Evolutionary conservation across 2,329 filamentous ascomycete species (phyloP).

Genomic region (Aspergillus terreus): DNA sequence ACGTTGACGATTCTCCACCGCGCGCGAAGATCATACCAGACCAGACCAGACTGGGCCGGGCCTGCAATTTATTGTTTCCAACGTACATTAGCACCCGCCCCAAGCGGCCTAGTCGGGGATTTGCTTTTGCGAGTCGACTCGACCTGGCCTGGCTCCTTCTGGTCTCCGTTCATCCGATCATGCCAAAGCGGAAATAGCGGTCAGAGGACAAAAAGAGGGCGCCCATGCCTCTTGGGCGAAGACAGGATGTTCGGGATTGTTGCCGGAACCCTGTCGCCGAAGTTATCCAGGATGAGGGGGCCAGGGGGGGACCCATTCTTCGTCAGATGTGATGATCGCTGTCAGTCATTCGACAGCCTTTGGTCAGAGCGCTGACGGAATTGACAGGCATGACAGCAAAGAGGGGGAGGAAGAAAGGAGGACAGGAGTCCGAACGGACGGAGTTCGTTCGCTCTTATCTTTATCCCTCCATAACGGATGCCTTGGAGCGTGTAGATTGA

Average conservation of each 20-base stretch:
- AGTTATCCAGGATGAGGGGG: background rate
- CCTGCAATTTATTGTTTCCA: constrained; percentile 2
- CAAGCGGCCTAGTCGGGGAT: background rate
- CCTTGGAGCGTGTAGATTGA: too few species aligned
- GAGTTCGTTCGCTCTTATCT: too few species aligned
- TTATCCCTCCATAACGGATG: too few species aligned
- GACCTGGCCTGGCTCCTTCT: background rate
- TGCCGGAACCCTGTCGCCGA: background rate
- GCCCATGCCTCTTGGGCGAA: background rate
- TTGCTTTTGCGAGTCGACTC: background rate
- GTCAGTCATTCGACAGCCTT: too few species aligned
- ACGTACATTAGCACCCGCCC: background rate
- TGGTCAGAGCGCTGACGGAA: too few species aligned
- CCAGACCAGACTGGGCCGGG: background rate
- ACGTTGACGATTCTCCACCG: background rate
- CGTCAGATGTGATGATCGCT: too few species aligned
- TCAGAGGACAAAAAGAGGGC: background rate
- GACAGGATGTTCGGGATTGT: background rate
- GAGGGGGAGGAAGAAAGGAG: too few species aligned
- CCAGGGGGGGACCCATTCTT: too few species aligned
- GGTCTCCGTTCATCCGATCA: background rate
- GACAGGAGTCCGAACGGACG: too few species aligned
- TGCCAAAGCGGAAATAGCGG: background rate
- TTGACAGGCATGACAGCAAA: too few species aligned
- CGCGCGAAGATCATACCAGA: background rate